Evolutionary conservation across 306 rosid genomes (phyloP).

Genomic region (Dalbergia cochinchinensis): DNA sequence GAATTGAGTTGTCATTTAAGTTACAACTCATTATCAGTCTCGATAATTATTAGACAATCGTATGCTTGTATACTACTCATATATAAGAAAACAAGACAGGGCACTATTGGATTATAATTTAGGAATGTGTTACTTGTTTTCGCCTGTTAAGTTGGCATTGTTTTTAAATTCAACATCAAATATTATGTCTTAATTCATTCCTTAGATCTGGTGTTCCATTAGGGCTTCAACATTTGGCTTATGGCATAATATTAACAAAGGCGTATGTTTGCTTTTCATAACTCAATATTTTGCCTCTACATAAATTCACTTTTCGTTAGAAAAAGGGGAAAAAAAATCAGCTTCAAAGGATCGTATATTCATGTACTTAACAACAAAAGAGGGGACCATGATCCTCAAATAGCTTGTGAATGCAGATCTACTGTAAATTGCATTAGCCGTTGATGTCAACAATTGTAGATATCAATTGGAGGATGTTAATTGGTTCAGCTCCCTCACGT

Average conservation of each 20-base stretch:
- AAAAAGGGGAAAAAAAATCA: neutral
- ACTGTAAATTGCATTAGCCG: neutral
- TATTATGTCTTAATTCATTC: neutral
- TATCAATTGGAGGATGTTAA: neutral
- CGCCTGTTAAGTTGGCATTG: neutral
- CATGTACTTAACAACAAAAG: neutral
- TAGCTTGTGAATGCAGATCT: neutral
- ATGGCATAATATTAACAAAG: too few species aligned
- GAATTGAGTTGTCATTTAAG: too few species aligned
- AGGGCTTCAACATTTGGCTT: too few species aligned
- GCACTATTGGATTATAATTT: too few species aligned
- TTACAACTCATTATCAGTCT: too few species aligned
- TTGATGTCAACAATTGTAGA: neutral
- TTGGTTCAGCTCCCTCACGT: neutral
- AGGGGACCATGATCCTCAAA: neutral
- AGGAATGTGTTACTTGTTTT: neutral
- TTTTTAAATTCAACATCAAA: neutral
- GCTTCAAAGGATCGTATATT: neutral
- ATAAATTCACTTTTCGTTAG: too few species aligned
- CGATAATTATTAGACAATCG: too few species aligned
- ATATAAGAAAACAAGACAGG: too few species aligned
- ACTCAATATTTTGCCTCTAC: too few species aligned
- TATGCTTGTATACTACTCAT: too few species aligned
- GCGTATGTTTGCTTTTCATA: too few species aligned
- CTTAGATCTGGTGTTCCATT: neutral